Base-by-base conservation (phyloP, 2,329 filamentous ascomycete species). In the Neonectria punicea region DNA sequence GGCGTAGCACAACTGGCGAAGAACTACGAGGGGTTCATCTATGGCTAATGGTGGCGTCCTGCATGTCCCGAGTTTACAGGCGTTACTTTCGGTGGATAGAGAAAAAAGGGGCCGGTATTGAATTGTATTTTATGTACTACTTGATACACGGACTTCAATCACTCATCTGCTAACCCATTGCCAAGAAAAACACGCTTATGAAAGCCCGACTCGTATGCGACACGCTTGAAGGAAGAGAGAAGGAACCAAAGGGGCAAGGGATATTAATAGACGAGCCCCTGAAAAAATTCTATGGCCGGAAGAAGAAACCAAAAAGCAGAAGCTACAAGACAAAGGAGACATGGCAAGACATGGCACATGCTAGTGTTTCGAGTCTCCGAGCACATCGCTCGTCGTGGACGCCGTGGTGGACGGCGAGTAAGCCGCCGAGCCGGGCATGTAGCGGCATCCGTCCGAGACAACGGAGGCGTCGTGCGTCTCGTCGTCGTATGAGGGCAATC, bases 1-100 rank as follows among this genome's bases (percentile, higher is more conserved):
- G 95, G 95, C 0, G 86, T 93, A 2, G 81, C 79, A 72, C 85
- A 79, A 61, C 82, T 98, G 63, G 89, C 87, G 0, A 81, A 80
- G 25, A 99, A 98, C 76, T 98, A 93, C 87, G 85, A 85, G 58
- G 83, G 85, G 4, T 98, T 97, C 77, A 85, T 93, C 9, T 91
- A 91, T 77, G 93, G 92, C 4, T 77, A 67, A 74, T 34, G 16
- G 14, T 20, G n/a, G 16, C 25, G 10, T 16, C 34, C 7, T 18
- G n/a, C 20, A n/a, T 30, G 4, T 10, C n/a, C 25, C 2, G 28
- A 36, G 22, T 43, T 57, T 53, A 14, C 20, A 41, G 20, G 9
- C 41, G 53, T 22, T 53, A 18, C 2, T 3, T 20, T 14, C 11
- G 5, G 28, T 9, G 32, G 51, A 20, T 14, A 53, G 53, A 58